Evolutionary conservation across 352 stramenopile genomes (phyloP), one percentile per base, ranked within the genome.

Genomic region (Elongisporangium anandrum): DNA sequence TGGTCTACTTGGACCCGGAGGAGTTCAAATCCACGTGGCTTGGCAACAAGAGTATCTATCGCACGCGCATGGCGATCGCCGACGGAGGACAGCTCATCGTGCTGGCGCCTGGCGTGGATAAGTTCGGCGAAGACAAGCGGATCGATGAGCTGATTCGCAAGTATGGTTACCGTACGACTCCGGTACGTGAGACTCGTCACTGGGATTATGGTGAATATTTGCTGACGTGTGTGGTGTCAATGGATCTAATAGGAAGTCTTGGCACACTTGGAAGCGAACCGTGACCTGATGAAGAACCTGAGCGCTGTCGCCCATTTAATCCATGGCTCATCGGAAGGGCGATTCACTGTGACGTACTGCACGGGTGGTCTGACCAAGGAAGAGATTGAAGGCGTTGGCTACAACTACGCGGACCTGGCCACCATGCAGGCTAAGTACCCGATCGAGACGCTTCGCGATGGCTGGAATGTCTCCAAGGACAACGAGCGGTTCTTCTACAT

Each of bases 11-110:
- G 49, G 96, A 99, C 58, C 81, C 87, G 20, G 72, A 98, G 22
- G 95, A 99, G 69, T 99, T 99, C 81, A 97, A 98, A 69, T 98
- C 96, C 7, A 99, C 96, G 12, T 99, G 97, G 97, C 72, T 99
- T 15, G 97, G 95, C 8, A 99, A 99, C 79, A 99, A 99, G 70
- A 90, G 90, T 34, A 98, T 99, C 63, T 99, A 99, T 66, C 77
- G 97, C 50, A 99, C 97, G 52, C 80, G 97, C 48, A 98, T 99
- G 97, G 93, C 92, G 19, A 98, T 99, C 63, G 95, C 90, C 4
- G 94, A 99, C 58, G 87, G 83, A 34, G 97, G 96, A 0, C 90
- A 98, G 55, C 72, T 99, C 0, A 83, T 99, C 34, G 89, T 99
- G 16, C 69, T 99, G 21, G 97, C 94, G 15, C 97, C 97, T 1